Evolutionary conservation across 345 rosid genomes (phyloP).

Genomic region (Eucalyptus polybractea): DNA sequence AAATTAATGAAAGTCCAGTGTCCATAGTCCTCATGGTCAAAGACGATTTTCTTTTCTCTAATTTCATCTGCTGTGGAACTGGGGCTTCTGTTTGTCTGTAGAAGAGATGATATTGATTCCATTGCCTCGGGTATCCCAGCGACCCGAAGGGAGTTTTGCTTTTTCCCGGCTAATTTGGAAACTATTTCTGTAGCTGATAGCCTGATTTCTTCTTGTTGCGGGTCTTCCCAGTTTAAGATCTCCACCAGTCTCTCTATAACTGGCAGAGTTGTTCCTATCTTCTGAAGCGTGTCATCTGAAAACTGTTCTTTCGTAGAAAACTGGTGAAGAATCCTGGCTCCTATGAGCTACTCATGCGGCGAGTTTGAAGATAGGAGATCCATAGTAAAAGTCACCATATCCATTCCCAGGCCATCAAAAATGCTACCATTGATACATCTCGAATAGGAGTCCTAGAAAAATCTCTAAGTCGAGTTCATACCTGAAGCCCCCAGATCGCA

Average conservation of each 20-base stretch:
- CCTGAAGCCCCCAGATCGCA: background rate
- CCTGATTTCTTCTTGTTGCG: conserved; percentile 65
- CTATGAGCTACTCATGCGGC: conserved; percentile 64
- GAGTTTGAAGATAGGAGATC: conserved; percentile 53
- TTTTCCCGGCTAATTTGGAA: conserved; percentile 43
- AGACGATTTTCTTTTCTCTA: no score
- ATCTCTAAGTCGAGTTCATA: conserved; percentile 40
- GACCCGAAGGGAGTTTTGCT: background rate
- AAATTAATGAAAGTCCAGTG: conserved; percentile 59
- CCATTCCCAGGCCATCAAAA: conserved; percentile 73
- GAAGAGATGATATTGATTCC: no score
- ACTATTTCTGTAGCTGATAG: conserved; percentile 57
- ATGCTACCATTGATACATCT: conserved; percentile 64
- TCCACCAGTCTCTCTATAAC: conserved; percentile 68
- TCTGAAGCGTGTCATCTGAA: conserved; percentile 61
- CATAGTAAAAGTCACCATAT: conserved; percentile 60
- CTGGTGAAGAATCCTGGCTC: conserved; percentile 46
- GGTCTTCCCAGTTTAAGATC: conserved; percentile 71
- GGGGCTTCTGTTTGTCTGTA: no score
- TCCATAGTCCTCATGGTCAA: conserved; percentile 11
- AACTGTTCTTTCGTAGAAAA: conserved; percentile 19
- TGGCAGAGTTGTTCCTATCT: conserved; percentile 48
- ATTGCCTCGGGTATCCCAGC: no score
- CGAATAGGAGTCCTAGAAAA: conserved; percentile 79
- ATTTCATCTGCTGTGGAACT: no score